Conservation (phyloP, 192 early-diverging fungal species). For the Spizellomyces punctatus region DNA sequence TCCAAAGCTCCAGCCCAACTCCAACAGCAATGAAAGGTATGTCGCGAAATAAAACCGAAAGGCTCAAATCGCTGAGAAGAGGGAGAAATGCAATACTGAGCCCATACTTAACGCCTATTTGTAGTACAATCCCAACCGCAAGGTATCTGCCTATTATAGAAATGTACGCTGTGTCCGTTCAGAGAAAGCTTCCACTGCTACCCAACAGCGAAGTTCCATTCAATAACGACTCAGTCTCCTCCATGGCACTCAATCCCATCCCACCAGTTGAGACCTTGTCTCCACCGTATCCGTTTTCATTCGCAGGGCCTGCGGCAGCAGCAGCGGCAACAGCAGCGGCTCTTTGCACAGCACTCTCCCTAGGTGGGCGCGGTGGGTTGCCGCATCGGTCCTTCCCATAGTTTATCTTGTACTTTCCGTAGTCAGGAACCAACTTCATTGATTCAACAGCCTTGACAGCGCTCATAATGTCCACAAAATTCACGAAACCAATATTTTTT, state of each 20-base stretch:
- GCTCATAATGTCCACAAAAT: conserved; percentile 74
- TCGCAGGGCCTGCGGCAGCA: conserved; percentile 2
- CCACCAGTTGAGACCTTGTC: neutral
- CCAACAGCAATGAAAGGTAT: too few relatives aligned
- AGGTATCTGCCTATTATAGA: too few relatives aligned
- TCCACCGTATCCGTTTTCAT: neutral
- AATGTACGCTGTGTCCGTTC: too few relatives aligned
- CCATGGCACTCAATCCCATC: neutral
- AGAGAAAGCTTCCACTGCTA: too few relatives aligned
- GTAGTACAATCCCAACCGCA: too few relatives aligned
- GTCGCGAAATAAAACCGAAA: too few relatives aligned
- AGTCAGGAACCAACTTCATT: conserved; percentile 60
- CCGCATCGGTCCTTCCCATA: conserved; percentile 92
- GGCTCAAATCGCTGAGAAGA: too few relatives aligned
- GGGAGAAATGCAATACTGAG: too few relatives aligned
- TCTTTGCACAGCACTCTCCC: conserved; percentile 30
- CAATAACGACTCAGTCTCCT: neutral
- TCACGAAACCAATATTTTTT: conserved; percentile 86
- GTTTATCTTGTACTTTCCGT: conserved; percentile 57
- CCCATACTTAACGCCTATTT: too few relatives aligned
- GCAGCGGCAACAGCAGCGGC: conserved; percentile 32
- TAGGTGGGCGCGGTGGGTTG: conserved; percentile 64
- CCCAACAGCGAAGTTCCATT: neutral
- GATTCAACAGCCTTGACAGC: conserved; percentile 81
- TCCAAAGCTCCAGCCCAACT: too few relatives aligned